phyloP scores from a whole-genome alignment of 352 stramenopile species.

The Globisporangium polare region DNA sequence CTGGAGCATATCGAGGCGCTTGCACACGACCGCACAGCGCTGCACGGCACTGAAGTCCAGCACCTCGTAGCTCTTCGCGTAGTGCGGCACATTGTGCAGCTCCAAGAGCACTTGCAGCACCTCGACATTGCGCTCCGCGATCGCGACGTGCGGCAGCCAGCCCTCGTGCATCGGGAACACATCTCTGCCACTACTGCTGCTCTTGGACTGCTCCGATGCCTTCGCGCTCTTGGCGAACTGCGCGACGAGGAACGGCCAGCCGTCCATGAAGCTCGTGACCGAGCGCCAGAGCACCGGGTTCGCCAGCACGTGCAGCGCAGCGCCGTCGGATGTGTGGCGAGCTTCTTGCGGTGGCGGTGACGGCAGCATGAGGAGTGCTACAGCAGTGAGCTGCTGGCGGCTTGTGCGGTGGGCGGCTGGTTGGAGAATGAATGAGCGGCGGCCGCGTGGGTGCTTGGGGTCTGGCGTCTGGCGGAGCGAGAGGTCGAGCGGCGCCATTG shows the following conservation, averaged over 20 bases:
- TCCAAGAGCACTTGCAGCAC: slow-evolving; percentile 7
- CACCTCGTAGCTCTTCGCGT: background rate
- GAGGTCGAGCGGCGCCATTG: background rate
- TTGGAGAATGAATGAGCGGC: background rate
- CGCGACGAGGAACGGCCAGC: slow-evolving; percentile 2
- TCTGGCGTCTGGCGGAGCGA: background rate
- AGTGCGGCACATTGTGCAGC: slow-evolving; percentile 6
- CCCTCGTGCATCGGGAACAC: slow-evolving; percentile 8
- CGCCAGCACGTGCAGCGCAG: slow-evolving; percentile 4
- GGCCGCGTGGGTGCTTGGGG: background rate
- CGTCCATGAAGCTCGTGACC: slow-evolving; percentile 7
- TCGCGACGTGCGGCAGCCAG: slow-evolving; percentile 13
- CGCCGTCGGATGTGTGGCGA: background rate
- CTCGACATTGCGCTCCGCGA: slow-evolving; percentile 3
- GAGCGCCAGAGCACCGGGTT: slow-evolving; percentile 7
- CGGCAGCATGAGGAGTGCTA: background rate
- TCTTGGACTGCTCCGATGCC: background rate
- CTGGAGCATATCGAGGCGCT: slow-evolving; percentile 10
- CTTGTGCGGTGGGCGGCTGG: background rate
- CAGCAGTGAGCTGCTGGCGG: background rate
- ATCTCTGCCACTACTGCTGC: background rate
- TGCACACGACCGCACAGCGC: slow-evolving; percentile 11
- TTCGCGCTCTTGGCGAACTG: background rate
- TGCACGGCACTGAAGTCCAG: slow-evolving; percentile 7
- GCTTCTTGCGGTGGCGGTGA: background rate